Evolutionary conservation across 176 grass and related monocot species (phyloP), one percentile per base, ranked within the genome.

Genomic region (Pontederia paniculata): DNA sequence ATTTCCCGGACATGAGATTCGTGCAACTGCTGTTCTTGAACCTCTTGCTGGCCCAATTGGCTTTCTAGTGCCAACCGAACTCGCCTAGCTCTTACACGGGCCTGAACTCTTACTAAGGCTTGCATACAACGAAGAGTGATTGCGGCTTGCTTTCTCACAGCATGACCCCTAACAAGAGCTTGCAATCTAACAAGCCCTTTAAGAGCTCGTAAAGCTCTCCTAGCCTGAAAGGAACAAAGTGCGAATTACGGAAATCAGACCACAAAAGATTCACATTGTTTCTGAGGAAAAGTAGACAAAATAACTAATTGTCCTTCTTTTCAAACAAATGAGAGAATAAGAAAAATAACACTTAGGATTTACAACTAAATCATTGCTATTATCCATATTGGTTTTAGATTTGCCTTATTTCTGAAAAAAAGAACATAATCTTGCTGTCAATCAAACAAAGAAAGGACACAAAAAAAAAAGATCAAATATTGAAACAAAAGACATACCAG

Each of bases 131-230:
- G 75, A 37, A 97, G 86, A 48, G 86, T 90, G n/a, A 80, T 81
- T 54, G 80, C 86, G 55, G 91, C 86, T 79, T 90, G 91, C 66
- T 97, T 97, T 97, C 91, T 81, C 17, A 97, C 86, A 47, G 82
- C 84, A 75, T 97, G 77, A 65, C 86, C 91, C 62, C 91, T 87
- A 75, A 86, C 86, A 65, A 90, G 91, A 19, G 91, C 91, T 66
- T 97, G 91, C 67, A 97, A 80, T 73, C 86, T 97, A 58, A 97
- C 91, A 20, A 97, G 37, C 45, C 86, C 91, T 68, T 84, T 97
- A 48, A 97, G 83, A 72, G 86, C 91, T 66, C 86, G 77, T 28
- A 82, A 79, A 21, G 91, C 91, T 78, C 91, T 71, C 79, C 86
- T 90, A 74, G 91, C 91, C 86, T 90, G 57, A 73, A 89, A 67